Evolutionary conservation across 495 filamentous ascomycete species (phyloP).

Genomic region (Chaetomium fimeti): DNA sequence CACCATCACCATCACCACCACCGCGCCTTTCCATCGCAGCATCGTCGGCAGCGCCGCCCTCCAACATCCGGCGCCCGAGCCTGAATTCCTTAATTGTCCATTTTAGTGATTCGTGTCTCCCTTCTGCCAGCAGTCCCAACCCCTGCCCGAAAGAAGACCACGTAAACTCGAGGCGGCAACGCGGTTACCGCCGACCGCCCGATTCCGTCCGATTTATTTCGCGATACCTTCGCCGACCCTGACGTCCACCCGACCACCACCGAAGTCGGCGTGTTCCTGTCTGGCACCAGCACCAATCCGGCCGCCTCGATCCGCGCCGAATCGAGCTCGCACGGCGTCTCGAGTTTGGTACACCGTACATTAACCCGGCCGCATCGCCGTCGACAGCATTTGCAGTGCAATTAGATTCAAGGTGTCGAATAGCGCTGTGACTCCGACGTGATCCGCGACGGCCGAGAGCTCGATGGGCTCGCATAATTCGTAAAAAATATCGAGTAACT

Average conservation of each 20-base stretch:
- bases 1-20: conserved; percentile 28
- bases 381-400: conserved; percentile 8
- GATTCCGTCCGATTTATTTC: conserved; percentile 12
- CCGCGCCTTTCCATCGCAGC: conserved; percentile 19
- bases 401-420: not conserved
- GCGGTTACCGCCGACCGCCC: not conserved
- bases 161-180: not conserved
- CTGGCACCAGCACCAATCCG: not conserved
- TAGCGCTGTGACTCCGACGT: conserved; percentile 18
- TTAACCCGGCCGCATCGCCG: conserved; percentile 3
- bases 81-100: conserved; percentile 23
- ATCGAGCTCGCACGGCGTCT: not conserved
- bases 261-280: not conserved
- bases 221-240: conserved; percentile 2
- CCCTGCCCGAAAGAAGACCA: conserved; percentile 11
- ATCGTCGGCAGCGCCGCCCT: conserved; percentile 35
- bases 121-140: conserved; percentile 20
- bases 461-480: conserved; percentile 34
- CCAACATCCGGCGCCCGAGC: conserved; percentile 11
- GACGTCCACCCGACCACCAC: not conserved
- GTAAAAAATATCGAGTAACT: conserved; percentile 29
- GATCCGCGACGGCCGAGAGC: conserved; percentile 23
- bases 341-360: not conserved
- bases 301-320: too few species aligned
- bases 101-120: conserved; percentile 23